These are phyloP conservation scores for Penicillium psychrosexuale DNA, from an alignment of 2,329 filamentous ascomycete species.

Conservation along the genomic window DNA sequence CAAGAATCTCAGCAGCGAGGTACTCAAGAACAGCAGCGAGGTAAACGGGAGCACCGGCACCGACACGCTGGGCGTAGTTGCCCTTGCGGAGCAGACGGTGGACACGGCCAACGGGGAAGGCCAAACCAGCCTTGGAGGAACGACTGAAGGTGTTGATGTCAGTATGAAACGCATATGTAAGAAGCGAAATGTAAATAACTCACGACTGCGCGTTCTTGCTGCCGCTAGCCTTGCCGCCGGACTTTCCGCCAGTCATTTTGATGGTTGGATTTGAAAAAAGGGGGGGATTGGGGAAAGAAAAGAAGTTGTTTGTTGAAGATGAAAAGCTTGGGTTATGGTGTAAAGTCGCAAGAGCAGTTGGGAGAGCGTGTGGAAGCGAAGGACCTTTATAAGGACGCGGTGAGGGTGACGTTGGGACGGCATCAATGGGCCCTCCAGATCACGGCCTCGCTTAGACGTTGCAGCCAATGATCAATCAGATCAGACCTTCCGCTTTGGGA, in stretches of 20 bases:
- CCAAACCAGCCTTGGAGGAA: constrained; percentile 98
- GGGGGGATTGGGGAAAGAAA: neutral
- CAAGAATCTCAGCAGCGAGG: constrained; percentile 96
- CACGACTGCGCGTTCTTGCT: constrained; percentile 99
- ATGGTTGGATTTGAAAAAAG: constrained; percentile 37
- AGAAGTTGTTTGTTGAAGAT: constrained; percentile 7
- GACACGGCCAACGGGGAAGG: constrained; percentile 98
- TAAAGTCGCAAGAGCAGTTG: constrained; percentile 29
- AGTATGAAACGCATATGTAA: constrained; percentile 11
- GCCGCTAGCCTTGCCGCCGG: constrained; percentile 98
- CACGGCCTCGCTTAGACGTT: constrained; percentile 45
- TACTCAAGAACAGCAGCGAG: constrained; percentile 97
- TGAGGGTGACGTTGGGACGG: constrained; percentile 43
- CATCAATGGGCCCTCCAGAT: constrained; percentile 44
- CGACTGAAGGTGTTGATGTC: constrained; percentile 62
- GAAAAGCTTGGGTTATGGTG: constrained; percentile 13
- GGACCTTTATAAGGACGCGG: constrained; percentile 46
- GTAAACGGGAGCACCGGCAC: constrained; percentile 95
- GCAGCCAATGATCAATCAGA: constrained; percentile 42
- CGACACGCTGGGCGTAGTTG: constrained; percentile 99
- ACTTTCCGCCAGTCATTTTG: constrained; percentile 99
- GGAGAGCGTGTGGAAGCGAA: constrained; percentile 34
- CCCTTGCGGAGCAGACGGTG: constrained; percentile 98
- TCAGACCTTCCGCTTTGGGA: constrained; percentile 32
- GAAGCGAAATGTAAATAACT: constrained; percentile 48